Conservation (phyloP, 2,329 filamentous ascomycete genomes). For the Neopestalotiopsis clavispora region DNA sequence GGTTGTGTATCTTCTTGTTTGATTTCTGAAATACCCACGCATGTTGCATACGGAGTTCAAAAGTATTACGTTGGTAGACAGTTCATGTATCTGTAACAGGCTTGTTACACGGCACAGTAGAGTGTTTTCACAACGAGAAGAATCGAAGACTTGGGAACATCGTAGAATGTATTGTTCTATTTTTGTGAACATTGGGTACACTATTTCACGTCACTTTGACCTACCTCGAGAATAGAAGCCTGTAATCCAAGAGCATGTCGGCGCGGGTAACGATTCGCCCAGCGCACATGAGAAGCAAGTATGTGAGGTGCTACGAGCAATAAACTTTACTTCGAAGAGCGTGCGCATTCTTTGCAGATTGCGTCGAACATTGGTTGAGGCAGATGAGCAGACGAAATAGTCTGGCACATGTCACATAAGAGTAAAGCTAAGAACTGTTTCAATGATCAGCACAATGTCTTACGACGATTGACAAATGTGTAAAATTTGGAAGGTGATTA, state of each 20-base stretch:
- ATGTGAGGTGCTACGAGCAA: too few species aligned
- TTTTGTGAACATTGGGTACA: too few species aligned
- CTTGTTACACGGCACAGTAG: background rate
- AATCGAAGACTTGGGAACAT: too few species aligned
- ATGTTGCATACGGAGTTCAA: background rate
- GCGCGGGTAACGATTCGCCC: too few species aligned
- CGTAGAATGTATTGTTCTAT: too few species aligned
- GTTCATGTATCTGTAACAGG: background rate
- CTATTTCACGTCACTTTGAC: too few species aligned
- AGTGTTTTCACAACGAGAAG: too few species aligned
- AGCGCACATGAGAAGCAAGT: too few species aligned
- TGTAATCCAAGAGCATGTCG: too few species aligned
- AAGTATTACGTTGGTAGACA: background rate
- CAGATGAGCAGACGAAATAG: background rate
- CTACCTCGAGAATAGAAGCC: too few species aligned
- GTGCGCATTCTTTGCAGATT: too few species aligned
- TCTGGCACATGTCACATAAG: background rate
- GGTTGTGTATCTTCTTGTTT: conserved; percentile 1
- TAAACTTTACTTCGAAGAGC: too few species aligned
- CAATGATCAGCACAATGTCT: background rate
- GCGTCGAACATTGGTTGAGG: background rate
- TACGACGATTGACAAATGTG: background rate
- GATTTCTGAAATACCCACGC: background rate
- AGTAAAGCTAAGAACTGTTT: background rate
- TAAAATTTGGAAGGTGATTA: background rate